Evolutionary conservation across 345 rosid species (phyloP).

Genomic region (Aquilaria malaccensis): DNA sequence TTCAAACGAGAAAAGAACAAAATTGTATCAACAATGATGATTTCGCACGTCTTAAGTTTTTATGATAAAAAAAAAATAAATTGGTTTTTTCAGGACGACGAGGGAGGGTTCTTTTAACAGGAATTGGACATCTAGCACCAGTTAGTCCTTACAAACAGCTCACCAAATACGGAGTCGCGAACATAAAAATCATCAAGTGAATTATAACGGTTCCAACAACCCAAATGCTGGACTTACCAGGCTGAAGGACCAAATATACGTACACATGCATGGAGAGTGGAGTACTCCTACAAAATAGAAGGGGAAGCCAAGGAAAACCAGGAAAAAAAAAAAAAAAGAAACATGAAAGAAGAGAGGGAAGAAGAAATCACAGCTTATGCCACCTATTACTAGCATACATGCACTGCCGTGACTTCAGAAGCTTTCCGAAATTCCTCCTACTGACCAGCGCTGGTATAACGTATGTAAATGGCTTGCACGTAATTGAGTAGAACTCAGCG

Average conservation of each 20-base stretch:
- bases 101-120: too few species aligned
- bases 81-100: too few species aligned
- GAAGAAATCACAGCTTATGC: conserved; percentile 4
- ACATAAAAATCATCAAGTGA: neutral
- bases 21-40: too few species aligned
- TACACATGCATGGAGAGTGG: conserved; percentile 14
- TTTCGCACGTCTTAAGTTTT: too few species aligned
- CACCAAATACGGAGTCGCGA: conserved; percentile 1
- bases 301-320: neutral
- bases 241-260: conserved; percentile 19
- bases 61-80: too few species aligned
- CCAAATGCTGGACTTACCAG: conserved; percentile 8
- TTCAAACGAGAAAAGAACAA: too few species aligned
- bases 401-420: conserved; percentile 2
- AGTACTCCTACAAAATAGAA: conserved; percentile 10
- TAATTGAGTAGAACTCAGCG: neutral
- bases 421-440: conserved; percentile 1
- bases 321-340: neutral
- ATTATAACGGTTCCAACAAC: conserved; percentile 7
- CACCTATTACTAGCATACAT: conserved; percentile 2
- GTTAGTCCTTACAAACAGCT: conserved; percentile 7
- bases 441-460: conserved; percentile 5
- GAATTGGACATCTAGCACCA: neutral
- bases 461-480: neutral
- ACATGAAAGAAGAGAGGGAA: neutral